Conservation (phyloP, 352 stramenopile species). For the Saprolegnia parasitica region DNA sequence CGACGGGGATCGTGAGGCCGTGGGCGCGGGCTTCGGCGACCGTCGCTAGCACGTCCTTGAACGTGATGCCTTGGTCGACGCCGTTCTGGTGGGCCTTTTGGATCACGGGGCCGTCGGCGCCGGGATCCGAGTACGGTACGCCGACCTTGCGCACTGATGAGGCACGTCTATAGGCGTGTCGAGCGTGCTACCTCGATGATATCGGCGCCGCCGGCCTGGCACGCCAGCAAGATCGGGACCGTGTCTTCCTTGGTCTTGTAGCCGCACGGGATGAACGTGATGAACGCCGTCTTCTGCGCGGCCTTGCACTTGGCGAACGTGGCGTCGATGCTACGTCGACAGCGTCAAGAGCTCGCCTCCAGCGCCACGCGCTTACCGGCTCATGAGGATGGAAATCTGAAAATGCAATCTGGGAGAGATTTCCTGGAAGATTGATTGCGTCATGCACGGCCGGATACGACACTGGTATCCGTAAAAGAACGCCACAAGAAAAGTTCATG, state of each 20-base stretch:
- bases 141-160: slow-evolving; percentile 61
- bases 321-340: slow-evolving; percentile 16
- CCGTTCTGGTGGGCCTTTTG: slow-evolving; percentile 93
- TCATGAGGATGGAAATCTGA: neutral
- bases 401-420: neutral
- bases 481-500: neutral
- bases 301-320: slow-evolving; percentile 40
- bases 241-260: slow-evolving; percentile 94
- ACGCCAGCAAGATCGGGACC: slow-evolving; percentile 92
- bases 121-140: slow-evolving; percentile 98
- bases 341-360: neutral
- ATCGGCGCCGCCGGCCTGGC: slow-evolving; percentile 94
- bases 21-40: slow-evolving; percentile 85
- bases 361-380: neutral
- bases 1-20: slow-evolving; percentile 92
- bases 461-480: neutral
- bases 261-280: slow-evolving; percentile 96
- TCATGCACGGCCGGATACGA: neutral
- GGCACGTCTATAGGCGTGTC: neutral
- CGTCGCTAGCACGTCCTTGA: slow-evolving; percentile 91
- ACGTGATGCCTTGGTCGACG: slow-evolving; percentile 90
- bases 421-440: neutral
- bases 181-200: slow-evolving; percentile 87
- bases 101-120: slow-evolving; percentile 98
- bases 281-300: slow-evolving; percentile 87